phyloP scores from a whole-genome alignment of 805 yeast species.

The Yarrowia bubula region DNA sequence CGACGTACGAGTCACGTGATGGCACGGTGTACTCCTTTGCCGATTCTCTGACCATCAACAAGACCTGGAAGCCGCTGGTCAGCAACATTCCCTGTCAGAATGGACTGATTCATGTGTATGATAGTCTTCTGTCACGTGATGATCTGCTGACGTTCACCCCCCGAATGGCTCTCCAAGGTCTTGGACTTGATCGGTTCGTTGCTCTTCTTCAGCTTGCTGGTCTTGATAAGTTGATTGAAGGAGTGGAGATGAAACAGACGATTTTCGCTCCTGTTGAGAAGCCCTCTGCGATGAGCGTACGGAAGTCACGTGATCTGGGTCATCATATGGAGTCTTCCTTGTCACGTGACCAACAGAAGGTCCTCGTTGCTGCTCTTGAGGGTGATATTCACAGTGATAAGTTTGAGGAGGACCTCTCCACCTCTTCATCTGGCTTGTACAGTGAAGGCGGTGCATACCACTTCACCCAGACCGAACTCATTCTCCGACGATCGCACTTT shows the following conservation, averaged over 20 bases:
- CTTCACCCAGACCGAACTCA: background rate
- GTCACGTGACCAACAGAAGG: background rate
- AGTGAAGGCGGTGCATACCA: constrained; percentile 11
- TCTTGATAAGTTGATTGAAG: constrained; percentile 56
- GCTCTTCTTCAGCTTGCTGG: constrained; percentile 65
- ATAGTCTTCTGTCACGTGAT: constrained; percentile 36
- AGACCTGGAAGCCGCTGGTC: constrained; percentile 37
- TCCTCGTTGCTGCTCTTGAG: background rate
- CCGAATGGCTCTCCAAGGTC: constrained; percentile 57
- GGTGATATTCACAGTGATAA: background rate
- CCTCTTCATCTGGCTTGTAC: constrained; percentile 31
- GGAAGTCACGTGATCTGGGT: background rate
- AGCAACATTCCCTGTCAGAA: constrained; percentile 48
- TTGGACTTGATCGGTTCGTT: constrained; percentile 61
- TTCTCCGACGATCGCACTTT: background rate
- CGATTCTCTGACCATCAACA: constrained; percentile 41
- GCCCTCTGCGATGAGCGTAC: background rate
- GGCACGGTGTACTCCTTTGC: constrained; percentile 40
- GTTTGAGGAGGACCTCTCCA: background rate
- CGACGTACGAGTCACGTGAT: constrained; percentile 33
- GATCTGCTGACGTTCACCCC: constrained; percentile 46
- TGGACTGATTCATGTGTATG: constrained; percentile 53
- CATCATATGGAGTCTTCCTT: background rate
- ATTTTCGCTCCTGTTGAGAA: constrained; percentile 51
- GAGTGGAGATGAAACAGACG: constrained; percentile 50